Base-by-base conservation (phyloP, 768 basidiomycete species). In the Tylopilus sp. region DNA sequence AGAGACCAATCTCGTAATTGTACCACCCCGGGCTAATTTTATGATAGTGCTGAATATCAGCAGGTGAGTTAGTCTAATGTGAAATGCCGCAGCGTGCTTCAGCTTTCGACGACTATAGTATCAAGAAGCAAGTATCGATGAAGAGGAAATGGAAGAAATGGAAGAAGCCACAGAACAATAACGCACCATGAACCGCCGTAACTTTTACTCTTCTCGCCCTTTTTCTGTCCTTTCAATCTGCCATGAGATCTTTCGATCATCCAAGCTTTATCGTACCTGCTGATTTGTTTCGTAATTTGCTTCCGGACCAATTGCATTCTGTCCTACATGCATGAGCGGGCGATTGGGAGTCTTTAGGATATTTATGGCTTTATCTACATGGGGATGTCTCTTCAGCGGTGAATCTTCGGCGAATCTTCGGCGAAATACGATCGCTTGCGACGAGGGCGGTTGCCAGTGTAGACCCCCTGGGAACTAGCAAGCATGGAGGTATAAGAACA, bases 41-140 rank as follows among this genome's bases (percentile, higher is more conserved):
- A 60, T 45, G 3, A n/a, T 48, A 91, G 89, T 54, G 80, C 90
- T 51, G 94, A 98, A 67, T 96, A 96, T 73, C 91, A 94, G 67
- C 90, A 90, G 78, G 87, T 83, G 60, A 58, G 71, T 48, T 40
- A 14, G 30, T 38, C 52, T 37, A 55, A 38, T 2, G 47, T 36
- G 11, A 11, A 25, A 38, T 50, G 9, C 10, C 9, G 13, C 25
- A 22, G 21, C 33, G 22, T 28, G 21, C 12, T 46, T 16, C 33
- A 21, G 54, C n/a, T 30, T 22, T 37, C 33, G 16, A 25, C 47
- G 38, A 22, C 52, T 53, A 45, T 57, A 85, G 79, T 86, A 85
- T 61, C 84, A 85, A 69, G 84, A 85, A 63, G 83, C 83, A 16
- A 72, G 62, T 1, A 63, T 71, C 33, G 63, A 65, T 3, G 78